phyloP scores from a whole-genome alignment of 805 yeast species.

The Monosporozyma unispora region DNA sequence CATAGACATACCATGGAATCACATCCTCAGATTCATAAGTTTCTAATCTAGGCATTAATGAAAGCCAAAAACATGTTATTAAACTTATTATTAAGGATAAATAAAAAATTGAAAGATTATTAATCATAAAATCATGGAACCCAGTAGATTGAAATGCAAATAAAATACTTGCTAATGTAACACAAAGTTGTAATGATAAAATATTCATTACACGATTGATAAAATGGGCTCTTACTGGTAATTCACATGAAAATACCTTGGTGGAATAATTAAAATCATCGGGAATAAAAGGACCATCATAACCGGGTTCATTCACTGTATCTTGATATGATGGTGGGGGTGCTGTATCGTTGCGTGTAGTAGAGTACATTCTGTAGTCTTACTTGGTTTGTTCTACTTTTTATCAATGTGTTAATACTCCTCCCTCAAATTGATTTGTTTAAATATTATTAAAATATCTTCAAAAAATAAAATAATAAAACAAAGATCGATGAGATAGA shows the following conservation, averaged over 20 bases:
- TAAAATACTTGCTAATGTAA: constrained; percentile 39
- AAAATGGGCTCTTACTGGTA: constrained; percentile 66
- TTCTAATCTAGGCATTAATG: constrained; percentile 53
- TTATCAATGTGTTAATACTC: neutral
- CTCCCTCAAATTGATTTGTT: neutral
- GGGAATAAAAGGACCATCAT: constrained; percentile 26
- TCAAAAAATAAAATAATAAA: neutral
- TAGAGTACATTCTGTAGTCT: neutral
- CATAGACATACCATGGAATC: constrained; percentile 26
- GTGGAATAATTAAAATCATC: constrained; percentile 81
- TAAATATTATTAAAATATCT: neutral
- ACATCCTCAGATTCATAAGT: constrained; percentile 32
- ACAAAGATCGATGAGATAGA: neutral
- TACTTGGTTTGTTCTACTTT: neutral
- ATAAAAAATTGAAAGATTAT: constrained; percentile 50
- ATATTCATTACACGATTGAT: constrained; percentile 72
- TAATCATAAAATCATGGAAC: constrained; percentile 41
- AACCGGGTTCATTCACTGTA: neutral
- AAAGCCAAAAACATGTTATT: constrained; percentile 56
- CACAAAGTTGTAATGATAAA: constrained; percentile 51
- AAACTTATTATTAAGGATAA: constrained; percentile 51
- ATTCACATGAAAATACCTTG: constrained; percentile 66
- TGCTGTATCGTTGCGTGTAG: neutral
- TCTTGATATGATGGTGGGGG: constrained; percentile 6
- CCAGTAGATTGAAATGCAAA: constrained; percentile 13